Evolutionary conservation across 176 grass and related monocot species (phyloP).

Genomic region (Triticum urartu): DNA sequence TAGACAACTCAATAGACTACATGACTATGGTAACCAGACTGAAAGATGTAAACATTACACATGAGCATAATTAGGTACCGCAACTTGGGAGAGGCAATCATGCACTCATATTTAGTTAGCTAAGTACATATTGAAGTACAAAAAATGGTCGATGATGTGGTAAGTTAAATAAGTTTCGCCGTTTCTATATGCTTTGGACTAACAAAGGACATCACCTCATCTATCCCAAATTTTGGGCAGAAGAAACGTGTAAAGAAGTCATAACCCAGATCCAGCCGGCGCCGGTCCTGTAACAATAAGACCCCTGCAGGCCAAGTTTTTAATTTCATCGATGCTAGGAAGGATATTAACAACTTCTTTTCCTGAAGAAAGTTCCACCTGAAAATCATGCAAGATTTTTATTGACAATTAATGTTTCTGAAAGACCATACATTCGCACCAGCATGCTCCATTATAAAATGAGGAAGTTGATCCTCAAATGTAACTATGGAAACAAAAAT

Average conservation of each 20-base stretch:
- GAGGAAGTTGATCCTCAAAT: neutral
- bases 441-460: neutral
- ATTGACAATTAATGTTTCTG: neutral
- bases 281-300: slow-evolving; percentile 62
- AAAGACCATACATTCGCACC: neutral
- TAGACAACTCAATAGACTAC: neutral
- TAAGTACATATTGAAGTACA: neutral
- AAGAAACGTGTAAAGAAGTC: slow-evolving; percentile 77
- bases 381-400: neutral
- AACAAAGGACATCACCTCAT: slow-evolving; percentile 57
- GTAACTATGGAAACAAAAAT: neutral
- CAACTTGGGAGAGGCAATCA: neutral
- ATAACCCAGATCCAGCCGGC: slow-evolving; percentile 57
- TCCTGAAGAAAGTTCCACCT: slow-evolving; percentile 78
- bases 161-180: neutral
- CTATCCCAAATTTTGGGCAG: slow-evolving; percentile 57
- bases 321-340: slow-evolving; percentile 58
- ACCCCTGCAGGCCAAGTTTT: slow-evolving; percentile 38
- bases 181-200: neutral
- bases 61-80: neutral
- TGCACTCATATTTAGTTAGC: neutral
- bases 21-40: neutral
- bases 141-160: neutral
- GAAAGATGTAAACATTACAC: neutral
- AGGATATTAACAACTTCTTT: slow-evolving; percentile 58